Base-by-base conservation (phyloP, 2,329 filamentous ascomycete genomes). In the Phialophora macrospora region DNA sequence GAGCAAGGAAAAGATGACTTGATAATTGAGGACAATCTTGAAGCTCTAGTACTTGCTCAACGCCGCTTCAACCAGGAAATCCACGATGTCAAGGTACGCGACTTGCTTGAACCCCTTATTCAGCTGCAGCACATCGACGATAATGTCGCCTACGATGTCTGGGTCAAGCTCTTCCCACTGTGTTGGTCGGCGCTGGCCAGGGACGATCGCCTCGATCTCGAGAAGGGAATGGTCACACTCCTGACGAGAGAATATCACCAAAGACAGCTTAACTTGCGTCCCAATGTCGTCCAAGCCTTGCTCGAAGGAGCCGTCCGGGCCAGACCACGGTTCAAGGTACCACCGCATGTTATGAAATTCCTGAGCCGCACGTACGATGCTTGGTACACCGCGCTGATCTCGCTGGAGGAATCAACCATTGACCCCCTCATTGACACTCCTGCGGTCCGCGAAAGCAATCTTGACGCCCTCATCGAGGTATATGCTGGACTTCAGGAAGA, bases 181-280 rank as follows among this genome's bases (percentile, higher is more conserved):
- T 97, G 90, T 76, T 99, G 95, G 96, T 92, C 93, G 14, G 90
- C 92, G 0, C 86, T 95, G 4, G 87, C 88, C 5, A 91, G 88
- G 72, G 96, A 99, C 71, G 95, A 99, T 73, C 90, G 94, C 63
- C 86, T 87, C 32, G 95, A 99, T 69, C 84, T 99, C 38, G 92
- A 98, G 77, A 92, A 93, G 72, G 93, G 92, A 14, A 87, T 99
- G 78, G 91, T 97, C n/a, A 85, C 88, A 2, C 83, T 99, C 11
- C 83, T 99, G 9, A 97, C 94, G 1, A 96, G 96, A 75, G 96
- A 99, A 74, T 98, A 94, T 77, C 95, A 99, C 76, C 91, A 91
- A 68, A 88, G 94, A 60, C 95, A 99, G 75, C 89, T 98, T 62
- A 95, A 98, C 77, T 93, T 92, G 80, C 87, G 96, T 55, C 96